Evolutionary conservation across 192 early-diverging fungal genomes (phyloP).

Genomic region (Endogone sp.): DNA sequence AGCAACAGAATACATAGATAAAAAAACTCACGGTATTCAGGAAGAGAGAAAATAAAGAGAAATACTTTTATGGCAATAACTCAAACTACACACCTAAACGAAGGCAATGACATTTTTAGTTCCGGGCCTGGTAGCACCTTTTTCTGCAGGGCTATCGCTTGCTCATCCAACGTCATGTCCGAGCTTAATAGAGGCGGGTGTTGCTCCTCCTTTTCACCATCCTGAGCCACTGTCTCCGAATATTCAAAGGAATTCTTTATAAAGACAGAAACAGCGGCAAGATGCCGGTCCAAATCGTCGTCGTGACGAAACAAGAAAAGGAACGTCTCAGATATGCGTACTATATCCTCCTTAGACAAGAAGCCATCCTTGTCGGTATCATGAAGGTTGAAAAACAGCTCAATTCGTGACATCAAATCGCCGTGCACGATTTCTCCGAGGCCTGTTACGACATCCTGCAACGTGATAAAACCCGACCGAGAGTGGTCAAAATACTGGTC

Average conservation of each 20-base stretch:
- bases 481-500: constrained; percentile 16
- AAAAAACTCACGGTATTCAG: constrained; percentile 8
- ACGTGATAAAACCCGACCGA: constrained; percentile 21
- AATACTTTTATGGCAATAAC: neutral
- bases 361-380: constrained; percentile 53
- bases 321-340: constrained; percentile 75
- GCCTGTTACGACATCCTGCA: constrained; percentile 67
- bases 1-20: constrained; percentile 46
- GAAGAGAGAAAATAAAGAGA: neutral
- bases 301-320: constrained; percentile 52
- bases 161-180: neutral
- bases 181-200: neutral
- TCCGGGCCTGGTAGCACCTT: constrained; percentile 14
- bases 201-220: neutral
- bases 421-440: constrained; percentile 65
- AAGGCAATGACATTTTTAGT: constrained; percentile 41
- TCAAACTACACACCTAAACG: constrained; percentile 17
- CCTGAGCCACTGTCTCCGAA: constrained; percentile 14
- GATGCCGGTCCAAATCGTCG: constrained; percentile 40
- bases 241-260: constrained; percentile 55
- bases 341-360: constrained; percentile 68
- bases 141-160: neutral
- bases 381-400: constrained; percentile 73
- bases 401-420: constrained; percentile 62
- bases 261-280: constrained; percentile 46